Evolutionary conservation across 2,329 filamentous ascomycete species (phyloP), one percentile per base, ranked within the genome.

Genomic region (Ascochyta clinopodiicola): DNA sequence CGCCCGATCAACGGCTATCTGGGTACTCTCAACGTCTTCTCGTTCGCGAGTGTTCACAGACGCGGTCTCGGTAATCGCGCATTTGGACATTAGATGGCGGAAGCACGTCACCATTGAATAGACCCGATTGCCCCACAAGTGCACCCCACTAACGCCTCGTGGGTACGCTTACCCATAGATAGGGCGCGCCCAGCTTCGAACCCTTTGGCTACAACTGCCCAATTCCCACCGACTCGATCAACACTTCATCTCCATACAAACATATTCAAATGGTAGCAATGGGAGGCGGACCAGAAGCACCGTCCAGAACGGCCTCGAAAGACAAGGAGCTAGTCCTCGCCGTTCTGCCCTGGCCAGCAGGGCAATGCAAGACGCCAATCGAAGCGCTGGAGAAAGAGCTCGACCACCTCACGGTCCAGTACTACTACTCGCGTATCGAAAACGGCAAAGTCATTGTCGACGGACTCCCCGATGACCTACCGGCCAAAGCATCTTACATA

Each of bases 401-500:
- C 39, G 61, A 68, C 1, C 55, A 74, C 44, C 47, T 75, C 13
- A 68, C 74, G 34, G 58, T 74, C 32, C 60, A 72, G 21, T 73
- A 71, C 56, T 64, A 67, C 48, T 51, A 59, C 25, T 63, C 69
- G 27, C 55, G 55, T 21, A 55, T 49, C 29, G 75, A 69, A 69
- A 42, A 64, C 66, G 44, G 75, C 81, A 48, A 76, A 66, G 34
- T 68, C 70, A 44, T 78, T 73, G 38, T 48, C 15, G 25, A 61
- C 10, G 51, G 61, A 29, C 47, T 82, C 77, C 71, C 81, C 76
- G 6, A 64, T 78, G 63, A 72, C 82, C 52, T 51, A 1, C 42
- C 31, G 78, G 75, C 69, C 66, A 76, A 44, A 71, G 77, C 47
- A 73, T 74, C 77, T 2, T 77, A 83, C 57, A 74, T 84, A 19